Base-by-base conservation (phyloP, 2,329 filamentous ascomycete genomes). In the Herpotrichia juniperi region DNA sequence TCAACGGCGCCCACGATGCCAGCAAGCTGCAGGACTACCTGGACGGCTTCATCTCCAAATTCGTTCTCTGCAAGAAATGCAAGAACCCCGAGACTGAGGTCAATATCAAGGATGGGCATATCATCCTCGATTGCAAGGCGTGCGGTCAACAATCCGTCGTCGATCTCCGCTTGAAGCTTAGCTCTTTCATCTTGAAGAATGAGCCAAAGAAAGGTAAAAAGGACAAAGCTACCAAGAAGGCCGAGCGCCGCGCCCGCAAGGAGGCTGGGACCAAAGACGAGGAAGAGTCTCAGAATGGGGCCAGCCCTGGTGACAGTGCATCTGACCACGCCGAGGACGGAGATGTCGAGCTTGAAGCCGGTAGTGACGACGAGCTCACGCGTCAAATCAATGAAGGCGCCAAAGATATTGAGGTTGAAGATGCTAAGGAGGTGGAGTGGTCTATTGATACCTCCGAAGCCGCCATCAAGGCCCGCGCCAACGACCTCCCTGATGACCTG, bases 51-150 rank as follows among this genome's bases (percentile, higher is more conserved):
- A 99, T 99, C 80, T 85, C 88, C 82, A 96, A 91, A 81, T 99
- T 97, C 66, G 94, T 99, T 69, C 92, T 99, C 60, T 99, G 94
- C 90, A 96, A 96, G 82, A 93, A 96, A 77, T 99, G 94, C 88
- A 96, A 96, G 87, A 99, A 99, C 77, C 94, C 94, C 30, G 94
- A 99, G 83, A 99, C 94, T 62, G 93, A 96, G 62, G 88, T 97
- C 71, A 86, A 89, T 72, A 91, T 97, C 83, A 97, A 96, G 79
- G 93, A 97, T 68, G 91, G 89, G 49, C 87, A 84, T 73, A 97
- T 99, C 75, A 78, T 91, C 58, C 87, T 97, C 63, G 94, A 99
- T 79, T 99, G 94, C 88, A 99, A 99, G 81, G 94, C 94, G 58
- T 99, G 94, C 73, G 94, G 94, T 73, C 90, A 96, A 78, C 92